Evolutionary conservation across 2,329 filamentous ascomycete species (phyloP).

Genomic region (Phyllachora maydis): DNA sequence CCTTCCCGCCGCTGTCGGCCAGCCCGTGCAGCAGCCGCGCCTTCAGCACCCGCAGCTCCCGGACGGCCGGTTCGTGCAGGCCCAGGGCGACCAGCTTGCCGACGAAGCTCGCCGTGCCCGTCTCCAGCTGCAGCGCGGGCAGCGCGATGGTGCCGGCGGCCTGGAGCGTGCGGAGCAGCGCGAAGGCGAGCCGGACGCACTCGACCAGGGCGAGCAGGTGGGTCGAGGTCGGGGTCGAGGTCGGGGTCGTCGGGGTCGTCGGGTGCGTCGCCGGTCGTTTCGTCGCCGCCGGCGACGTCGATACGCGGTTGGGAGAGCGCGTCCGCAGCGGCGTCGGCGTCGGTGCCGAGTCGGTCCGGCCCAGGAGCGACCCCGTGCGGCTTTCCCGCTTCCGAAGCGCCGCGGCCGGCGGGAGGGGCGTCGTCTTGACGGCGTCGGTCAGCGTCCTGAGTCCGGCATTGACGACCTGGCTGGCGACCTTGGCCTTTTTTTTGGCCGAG

Average conservation of each 20-base stretch:
- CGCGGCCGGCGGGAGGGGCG: slow-evolving; percentile 12
- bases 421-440: slow-evolving; percentile 39
- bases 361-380: slow-evolving; percentile 22
- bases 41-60: slow-evolving; percentile 48
- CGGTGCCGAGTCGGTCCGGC: slow-evolving; percentile 34
- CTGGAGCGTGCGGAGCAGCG: slow-evolving; percentile 37
- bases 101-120: slow-evolving; percentile 48
- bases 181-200: slow-evolving; percentile 48
- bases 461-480: slow-evolving; percentile 52
- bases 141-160: slow-evolving; percentile 26
- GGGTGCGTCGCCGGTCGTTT: too few species aligned
- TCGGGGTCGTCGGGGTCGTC: slow-evolving; percentile 9
- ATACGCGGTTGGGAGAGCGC: slow-evolving; percentile 36
- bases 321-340: slow-evolving; percentile 41
- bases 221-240: slow-evolving; percentile 12
- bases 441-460: slow-evolving; percentile 51
- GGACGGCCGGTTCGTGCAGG: slow-evolving; percentile 45
- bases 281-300: slow-evolving; percentile 25
- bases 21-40: too few species aligned
- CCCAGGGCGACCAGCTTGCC: slow-evolving; percentile 44
- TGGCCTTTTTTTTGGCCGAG: slow-evolving; percentile 36
- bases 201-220: slow-evolving; percentile 39
- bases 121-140: slow-evolving; percentile 49
- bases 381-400: slow-evolving; percentile 15
- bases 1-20: too few species aligned